phyloP scores from a whole-genome alignment of 2,329 filamentous ascomycete species.

The Zarea fungicola region DNA sequence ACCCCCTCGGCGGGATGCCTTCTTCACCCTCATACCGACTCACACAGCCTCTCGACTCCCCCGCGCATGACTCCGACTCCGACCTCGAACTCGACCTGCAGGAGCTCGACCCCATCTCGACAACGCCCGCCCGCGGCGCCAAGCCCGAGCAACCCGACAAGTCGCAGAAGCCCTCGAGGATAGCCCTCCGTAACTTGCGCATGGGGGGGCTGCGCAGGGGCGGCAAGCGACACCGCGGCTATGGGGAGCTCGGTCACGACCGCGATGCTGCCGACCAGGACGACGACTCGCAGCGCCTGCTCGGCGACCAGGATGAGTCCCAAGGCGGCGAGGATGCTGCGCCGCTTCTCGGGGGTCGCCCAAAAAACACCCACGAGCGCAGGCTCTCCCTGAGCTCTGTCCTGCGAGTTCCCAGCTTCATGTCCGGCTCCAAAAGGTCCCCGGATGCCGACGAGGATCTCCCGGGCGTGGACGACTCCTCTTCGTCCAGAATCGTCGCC shows the following conservation, averaged over 20 bases:
- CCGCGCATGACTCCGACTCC: slow-evolving; percentile 66
- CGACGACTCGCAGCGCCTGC: slow-evolving; percentile 62
- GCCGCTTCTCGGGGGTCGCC: slow-evolving; percentile 56
- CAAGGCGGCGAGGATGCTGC: slow-evolving; percentile 62
- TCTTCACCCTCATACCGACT: slow-evolving; percentile 45
- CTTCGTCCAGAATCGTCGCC: slow-evolving; percentile 66
- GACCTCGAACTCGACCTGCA: slow-evolving; percentile 68
- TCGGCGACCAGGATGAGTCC: slow-evolving; percentile 58
- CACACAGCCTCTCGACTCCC: slow-evolving; percentile 60
- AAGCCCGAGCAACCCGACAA: slow-evolving; percentile 23
- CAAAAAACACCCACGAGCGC: slow-evolving; percentile 16
- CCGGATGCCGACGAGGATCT: slow-evolving; percentile 41
- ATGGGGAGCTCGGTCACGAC: slow-evolving; percentile 55
- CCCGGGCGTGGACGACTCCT: slow-evolving; percentile 55
- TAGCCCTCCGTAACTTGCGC: slow-evolving; percentile 66
- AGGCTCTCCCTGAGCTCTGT: slow-evolving; percentile 22
- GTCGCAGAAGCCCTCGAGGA: slow-evolving; percentile 49
- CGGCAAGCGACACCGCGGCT: slow-evolving; percentile 49
- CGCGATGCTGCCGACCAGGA: slow-evolving; percentile 60
- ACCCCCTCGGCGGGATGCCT: slow-evolving; percentile 48
- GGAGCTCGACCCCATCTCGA: slow-evolving; percentile 66
- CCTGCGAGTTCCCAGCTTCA: slow-evolving; percentile 17
- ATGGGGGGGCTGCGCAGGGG: slow-evolving; percentile 58
- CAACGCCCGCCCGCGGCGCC: slow-evolving; percentile 28
- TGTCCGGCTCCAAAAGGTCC: slow-evolving; percentile 29